Evolutionary conservation across 2,329 filamentous ascomycete species (phyloP), one percentile per base, ranked within the genome.

Genomic region (Colletotrichum lupini): DNA sequence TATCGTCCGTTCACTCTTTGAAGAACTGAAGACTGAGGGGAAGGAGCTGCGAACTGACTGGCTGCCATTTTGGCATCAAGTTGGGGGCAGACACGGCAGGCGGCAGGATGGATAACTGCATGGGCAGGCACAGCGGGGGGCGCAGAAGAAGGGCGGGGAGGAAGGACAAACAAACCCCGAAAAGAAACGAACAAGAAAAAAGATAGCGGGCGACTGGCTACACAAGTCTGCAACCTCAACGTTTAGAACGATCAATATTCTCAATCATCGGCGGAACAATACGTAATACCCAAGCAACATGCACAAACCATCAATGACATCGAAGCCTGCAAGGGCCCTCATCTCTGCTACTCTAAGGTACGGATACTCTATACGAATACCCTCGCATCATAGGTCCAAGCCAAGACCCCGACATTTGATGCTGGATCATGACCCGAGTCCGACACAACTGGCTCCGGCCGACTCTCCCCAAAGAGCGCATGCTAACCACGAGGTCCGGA

Each of bases 401-500:
- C 55, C 67, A 61, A 61, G 66, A 62, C 49, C 62, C 56, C 49
- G 19, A 66, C 35, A 30, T n/a, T 49, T 60, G 60, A 64, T 46
- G 60, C 28, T 68, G 61, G 55, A 65, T 70, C 60, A 56, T 46
- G 28, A 56, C 60, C 42, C 60, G 42, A 65, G 22, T 55, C 26
- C 42, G 42, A 49, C 12, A 49, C 42, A 70, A 22, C 35, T 65
- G 59, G 60, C 56, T 53, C 32, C 60, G 66, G 66, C 59, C 26
- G 42, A 60, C 35, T 64, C 59, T 58, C 49, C 67, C 67, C 26
- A 56, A 61, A 70, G 58, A 30, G 22, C 42, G 61, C 55, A 59
- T 61, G 67, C 32, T 53, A 22, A 62, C 70, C 60, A 58, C 67
- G 52, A 46, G 60, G 61, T 52, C 56, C 70, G 70, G 67, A 70